Base-by-base conservation (phyloP, 1,139 yeast genomes). In the Taphrina confusa region DNA sequence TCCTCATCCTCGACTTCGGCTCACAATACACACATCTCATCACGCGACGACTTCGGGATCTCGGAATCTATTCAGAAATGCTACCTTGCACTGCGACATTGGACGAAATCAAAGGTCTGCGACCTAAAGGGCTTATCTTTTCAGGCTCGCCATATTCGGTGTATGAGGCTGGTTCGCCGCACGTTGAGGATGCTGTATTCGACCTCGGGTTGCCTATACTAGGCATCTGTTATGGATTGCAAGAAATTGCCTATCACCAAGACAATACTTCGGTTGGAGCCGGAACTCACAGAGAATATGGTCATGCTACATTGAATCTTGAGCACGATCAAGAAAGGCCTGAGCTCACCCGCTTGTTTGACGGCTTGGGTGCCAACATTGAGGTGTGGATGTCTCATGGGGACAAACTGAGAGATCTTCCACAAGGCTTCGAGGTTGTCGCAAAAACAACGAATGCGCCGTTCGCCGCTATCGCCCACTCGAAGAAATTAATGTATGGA, bases 141-240 rank as follows among this genome's bases (percentile, higher is more conserved):
- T 90, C 97, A 51, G 99, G 99, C 64, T 95, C 96, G 65, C 99
- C 99, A 60, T 92, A 89, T 83, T 91, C 97, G 11, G 99, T 92
- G 60, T 92, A 91, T 73, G 96, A 87, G 62, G 85, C 82, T 63
- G 97, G 85, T 67, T 89, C 97, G 65, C 99, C 99, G 57, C 99
- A 92, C 74, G 98, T 92, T 64, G 98, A 92, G 76, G 94, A 84
- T 66, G 97, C 83, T 64, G 83, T 94, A 65, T 92, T 92, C 79
- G 82, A 91, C 70, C 82, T 92, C 71, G 81, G 82, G 62, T 97
- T 92, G 42, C 99, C 99, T 66, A 87, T 92, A 71, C 80, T 92
- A 68, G 99, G 99, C 71, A 94, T 92, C 74, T 92, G 99, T 78
- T 92, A 92, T 75, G 99, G 99, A 75, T 87, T 92, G 92, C 99